Evolutionary conservation across 2,329 filamentous ascomycete species (phyloP).

Genomic region (Aspergillus sp.): DNA sequence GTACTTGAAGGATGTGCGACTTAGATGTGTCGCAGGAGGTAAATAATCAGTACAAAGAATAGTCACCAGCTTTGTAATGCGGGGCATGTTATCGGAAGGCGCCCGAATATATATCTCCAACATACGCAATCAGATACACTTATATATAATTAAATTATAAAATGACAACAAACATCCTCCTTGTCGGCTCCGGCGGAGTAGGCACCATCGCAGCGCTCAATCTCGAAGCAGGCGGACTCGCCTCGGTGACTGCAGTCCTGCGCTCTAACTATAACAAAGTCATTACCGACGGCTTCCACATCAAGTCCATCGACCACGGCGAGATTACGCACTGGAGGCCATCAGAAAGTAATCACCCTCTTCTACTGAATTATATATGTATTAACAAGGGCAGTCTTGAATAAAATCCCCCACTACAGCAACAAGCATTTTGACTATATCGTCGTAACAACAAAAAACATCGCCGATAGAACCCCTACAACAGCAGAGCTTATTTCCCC

Average conservation of each 20-base stretch:
- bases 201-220: constrained; percentile 58
- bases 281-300: constrained; percentile 50
- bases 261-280: constrained; percentile 58
- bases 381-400: constrained; percentile 39
- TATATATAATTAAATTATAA: too few species aligned
- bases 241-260: constrained; percentile 56
- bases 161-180: neutral
- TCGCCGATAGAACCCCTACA: constrained; percentile 54
- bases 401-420: constrained; percentile 49
- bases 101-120: too few species aligned
- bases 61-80: too few species aligned
- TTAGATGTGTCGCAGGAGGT: too few species aligned
- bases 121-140: too few species aligned
- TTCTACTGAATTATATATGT: too few species aligned
- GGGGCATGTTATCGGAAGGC: too few species aligned
- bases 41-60: too few species aligned
- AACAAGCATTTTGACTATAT: constrained; percentile 53
- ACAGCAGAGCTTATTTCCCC: constrained; percentile 52
- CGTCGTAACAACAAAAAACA: constrained; percentile 60
- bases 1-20: too few species aligned
- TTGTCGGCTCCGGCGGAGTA: constrained; percentile 58
- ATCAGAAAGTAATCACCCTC: neutral
- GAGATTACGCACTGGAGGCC: constrained; percentile 51
- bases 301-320: constrained; percentile 59
- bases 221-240: constrained; percentile 52